These are phyloP conservation scores for Psilocybe mexicana DNA, from an alignment of 1,284 basidiomycete genomes.

Conservation along the genomic window DNA sequence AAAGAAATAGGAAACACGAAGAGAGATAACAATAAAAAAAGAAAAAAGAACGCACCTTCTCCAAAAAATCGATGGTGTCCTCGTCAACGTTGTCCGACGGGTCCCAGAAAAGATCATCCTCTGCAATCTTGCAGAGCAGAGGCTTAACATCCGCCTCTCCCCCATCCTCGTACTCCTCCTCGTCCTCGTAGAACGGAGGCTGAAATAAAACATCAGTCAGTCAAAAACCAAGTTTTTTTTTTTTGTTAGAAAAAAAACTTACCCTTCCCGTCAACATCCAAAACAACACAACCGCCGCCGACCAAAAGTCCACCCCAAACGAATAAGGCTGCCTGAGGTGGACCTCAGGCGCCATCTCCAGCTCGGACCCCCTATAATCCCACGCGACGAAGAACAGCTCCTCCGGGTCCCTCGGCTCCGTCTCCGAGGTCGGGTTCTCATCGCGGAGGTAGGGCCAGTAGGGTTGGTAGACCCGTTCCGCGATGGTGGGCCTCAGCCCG, in stretches of 20 bases:
- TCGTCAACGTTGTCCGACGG: conserved; percentile 25
- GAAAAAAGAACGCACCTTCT: conserved; percentile 15
- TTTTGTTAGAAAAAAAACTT: conserved; percentile 7
- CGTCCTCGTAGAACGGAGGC: conserved; percentile 27
- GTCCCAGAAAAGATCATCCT: conserved; percentile 24
- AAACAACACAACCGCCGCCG: conserved; percentile 29
- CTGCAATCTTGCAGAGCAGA: conserved; percentile 21
- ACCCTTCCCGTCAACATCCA: conserved; percentile 34
- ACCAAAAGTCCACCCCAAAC: conserved; percentile 35
- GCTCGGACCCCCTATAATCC: conserved; percentile 30
- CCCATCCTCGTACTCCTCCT: conserved; percentile 16
- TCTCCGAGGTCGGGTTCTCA: conserved; percentile 18
- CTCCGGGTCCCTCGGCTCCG: conserved; percentile 18
- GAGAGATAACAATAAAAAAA: background rate
- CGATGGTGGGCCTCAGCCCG: conserved; percentile 20
- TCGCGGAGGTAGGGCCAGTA: conserved; percentile 29
- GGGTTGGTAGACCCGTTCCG: conserved; percentile 30
- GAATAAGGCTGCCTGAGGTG: conserved; percentile 27
- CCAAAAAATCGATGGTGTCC: conserved; percentile 27
- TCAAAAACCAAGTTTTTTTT: background rate
- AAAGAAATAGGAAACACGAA: background rate
- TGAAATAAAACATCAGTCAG: conserved; percentile 14
- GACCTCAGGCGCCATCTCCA: conserved; percentile 34
- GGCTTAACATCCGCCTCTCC: conserved; percentile 17
- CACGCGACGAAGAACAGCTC: conserved; percentile 27